Conservation (phyloP, 768 basidiomycete species). For the Paxillus ammoniavirescens region DNA sequence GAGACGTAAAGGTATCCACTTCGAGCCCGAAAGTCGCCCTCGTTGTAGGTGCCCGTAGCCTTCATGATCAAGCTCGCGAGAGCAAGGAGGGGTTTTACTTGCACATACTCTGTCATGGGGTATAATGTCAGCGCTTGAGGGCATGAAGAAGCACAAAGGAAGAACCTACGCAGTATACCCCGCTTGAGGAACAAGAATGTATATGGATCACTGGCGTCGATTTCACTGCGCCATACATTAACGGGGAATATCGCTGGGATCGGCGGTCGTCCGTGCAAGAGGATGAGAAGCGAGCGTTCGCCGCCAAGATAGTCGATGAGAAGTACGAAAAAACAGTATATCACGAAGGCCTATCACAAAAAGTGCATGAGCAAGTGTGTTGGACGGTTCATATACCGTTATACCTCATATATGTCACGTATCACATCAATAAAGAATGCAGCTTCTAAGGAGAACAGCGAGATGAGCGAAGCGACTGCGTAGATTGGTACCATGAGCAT, state of each 20-base stretch:
- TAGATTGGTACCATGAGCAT: constrained; percentile 98
- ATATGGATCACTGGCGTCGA: constrained; percentile 94
- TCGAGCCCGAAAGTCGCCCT: constrained; percentile 79
- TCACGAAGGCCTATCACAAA: constrained; percentile 75
- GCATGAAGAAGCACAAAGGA: background rate
- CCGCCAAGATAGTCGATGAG: constrained; percentile 87
- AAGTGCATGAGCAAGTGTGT: background rate
- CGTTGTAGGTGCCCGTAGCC: constrained; percentile 80
- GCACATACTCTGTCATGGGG: constrained; percentile 82
- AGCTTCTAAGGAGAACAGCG: constrained; percentile 89
- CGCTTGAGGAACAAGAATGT: constrained; percentile 92
- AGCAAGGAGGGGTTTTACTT: constrained; percentile 91
- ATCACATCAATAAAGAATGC: constrained; percentile 96
- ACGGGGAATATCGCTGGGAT: constrained; percentile 86
- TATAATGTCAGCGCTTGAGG: background rate
- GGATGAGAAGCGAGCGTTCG: constrained; percentile 88
- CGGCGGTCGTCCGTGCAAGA: constrained; percentile 87
- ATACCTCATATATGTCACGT: constrained; percentile 93
- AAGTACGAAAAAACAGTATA: constrained; percentile 88
- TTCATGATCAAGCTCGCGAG: constrained; percentile 84
- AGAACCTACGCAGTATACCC: constrained; percentile 80
- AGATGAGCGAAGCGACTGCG: constrained; percentile 86
- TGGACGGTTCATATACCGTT: constrained; percentile 15
- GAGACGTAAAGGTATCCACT: constrained; percentile 93
- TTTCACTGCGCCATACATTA: constrained; percentile 76